These are phyloP conservation scores for Lachnellula occidentalis DNA, from an alignment of 2,329 filamentous ascomycete genomes.

Conservation along the genomic window DNA sequence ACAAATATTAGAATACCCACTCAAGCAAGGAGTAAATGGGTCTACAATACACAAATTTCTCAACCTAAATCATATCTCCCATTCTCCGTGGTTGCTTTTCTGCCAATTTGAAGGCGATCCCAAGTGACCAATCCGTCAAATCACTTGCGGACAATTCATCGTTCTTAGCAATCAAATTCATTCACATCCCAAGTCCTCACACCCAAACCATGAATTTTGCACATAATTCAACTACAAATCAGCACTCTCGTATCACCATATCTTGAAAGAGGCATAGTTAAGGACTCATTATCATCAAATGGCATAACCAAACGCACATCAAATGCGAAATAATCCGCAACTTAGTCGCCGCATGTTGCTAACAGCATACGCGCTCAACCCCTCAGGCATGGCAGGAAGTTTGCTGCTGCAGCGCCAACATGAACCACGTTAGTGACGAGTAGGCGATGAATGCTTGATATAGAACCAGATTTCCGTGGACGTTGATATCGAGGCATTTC, in stretches of 20 bases:
- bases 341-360: constrained; percentile 7
- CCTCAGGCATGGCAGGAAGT: background rate
- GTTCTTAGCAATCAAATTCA: constrained; percentile 30
- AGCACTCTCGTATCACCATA: background rate
- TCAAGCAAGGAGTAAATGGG: background rate
- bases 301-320: constrained; percentile 3
- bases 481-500: constrained; percentile 7
- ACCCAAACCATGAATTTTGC: constrained; percentile 7
- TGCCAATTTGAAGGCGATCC: background rate
- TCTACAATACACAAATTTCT: background rate
- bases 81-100: background rate
- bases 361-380: background rate
- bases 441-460: constrained; percentile 6
- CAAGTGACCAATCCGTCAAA: background rate
- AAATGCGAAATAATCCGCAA: constrained; percentile 3
- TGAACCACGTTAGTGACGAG: constrained; percentile 2
- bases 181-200: constrained; percentile 41
- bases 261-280: background rate
- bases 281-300: constrained; percentile 7
- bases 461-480: constrained; percentile 7
- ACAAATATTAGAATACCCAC: background rate
- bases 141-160: background rate
- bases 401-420: constrained; percentile 4
- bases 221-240: constrained; percentile 6
- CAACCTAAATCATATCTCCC: background rate